Evolutionary conservation across 352 stramenopile genomes (phyloP).

Genomic region (Globisporangium echinulatum): DNA sequence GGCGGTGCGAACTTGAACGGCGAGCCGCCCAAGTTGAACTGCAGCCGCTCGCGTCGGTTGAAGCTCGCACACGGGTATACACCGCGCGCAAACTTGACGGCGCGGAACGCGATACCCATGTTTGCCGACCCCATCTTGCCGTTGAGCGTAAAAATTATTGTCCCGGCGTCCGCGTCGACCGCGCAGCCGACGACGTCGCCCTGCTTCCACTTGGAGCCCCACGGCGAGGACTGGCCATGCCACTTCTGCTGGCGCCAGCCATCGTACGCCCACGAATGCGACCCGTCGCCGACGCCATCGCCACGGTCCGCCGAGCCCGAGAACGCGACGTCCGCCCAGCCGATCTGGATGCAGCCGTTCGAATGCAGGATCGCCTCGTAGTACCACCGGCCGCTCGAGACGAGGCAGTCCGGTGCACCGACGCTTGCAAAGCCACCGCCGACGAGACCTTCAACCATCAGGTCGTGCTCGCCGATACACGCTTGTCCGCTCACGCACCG

Average conservation of each 20-base stretch:
- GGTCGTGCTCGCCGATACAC: slow-evolving; percentile 75
- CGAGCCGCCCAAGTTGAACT: slow-evolving; percentile 83
- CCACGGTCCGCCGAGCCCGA: slow-evolving; percentile 80
- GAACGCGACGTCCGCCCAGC: slow-evolving; percentile 89
- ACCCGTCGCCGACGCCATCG: slow-evolving; percentile 89
- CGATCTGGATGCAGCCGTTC: slow-evolving; percentile 92
- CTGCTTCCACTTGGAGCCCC: slow-evolving; percentile 88
- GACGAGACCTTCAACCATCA: slow-evolving; percentile 83
- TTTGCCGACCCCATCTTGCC: slow-evolving; percentile 83
- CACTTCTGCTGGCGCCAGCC: slow-evolving; percentile 89
- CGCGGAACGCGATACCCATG: slow-evolving; percentile 82
- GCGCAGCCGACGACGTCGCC: slow-evolving; percentile 89
- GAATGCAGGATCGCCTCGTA: slow-evolving; percentile 92
- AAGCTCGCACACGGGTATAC: slow-evolving; percentile 87
- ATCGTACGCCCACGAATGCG: slow-evolving; percentile 92
- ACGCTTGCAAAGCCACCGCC: slow-evolving; percentile 83
- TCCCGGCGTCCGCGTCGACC: slow-evolving; percentile 82
- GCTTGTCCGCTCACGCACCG: slow-evolving; percentile 81
- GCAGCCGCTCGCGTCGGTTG: slow-evolving; percentile 77
- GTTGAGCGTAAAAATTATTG: slow-evolving; percentile 90
- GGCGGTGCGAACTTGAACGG: slow-evolving; percentile 73
- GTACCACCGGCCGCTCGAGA: slow-evolving; percentile 81
- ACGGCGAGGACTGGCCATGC: slow-evolving; percentile 84
- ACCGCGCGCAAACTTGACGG: slow-evolving; percentile 73
- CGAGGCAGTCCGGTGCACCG: slow-evolving; percentile 71